A percentile compares a stretch with the other conserved stretches of the same genome.
phyloP scores from a whole-genome alignment of 2,329 filamentous ascomycete genomes.

The Penicillium rolfsii region DNA sequence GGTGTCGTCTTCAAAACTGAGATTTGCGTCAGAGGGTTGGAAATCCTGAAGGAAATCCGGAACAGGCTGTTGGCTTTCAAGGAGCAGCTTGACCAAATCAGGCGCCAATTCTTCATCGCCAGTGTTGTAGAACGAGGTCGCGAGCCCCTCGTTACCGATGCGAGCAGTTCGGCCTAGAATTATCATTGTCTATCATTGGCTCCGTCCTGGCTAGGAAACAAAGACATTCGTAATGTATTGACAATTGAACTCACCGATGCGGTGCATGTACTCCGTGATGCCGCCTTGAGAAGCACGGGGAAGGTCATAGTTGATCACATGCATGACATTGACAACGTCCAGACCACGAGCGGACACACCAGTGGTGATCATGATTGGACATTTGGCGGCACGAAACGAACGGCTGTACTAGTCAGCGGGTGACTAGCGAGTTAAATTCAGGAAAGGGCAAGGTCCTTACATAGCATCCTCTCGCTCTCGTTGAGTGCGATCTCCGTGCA shows the following conservation, averaged over 20 bases:
- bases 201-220: background rate
- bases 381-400: conserved; percentile 73
- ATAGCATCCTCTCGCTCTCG: conserved; percentile 89
- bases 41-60: conserved; percentile 78
- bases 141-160: conserved; percentile 83
- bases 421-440: background rate
- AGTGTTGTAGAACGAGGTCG: conserved; percentile 87
- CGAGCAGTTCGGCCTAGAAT: conserved; percentile 80
- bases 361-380: conserved; percentile 83
- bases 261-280: conserved; percentile 90
- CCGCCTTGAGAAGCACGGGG: conserved; percentile 76
- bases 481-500: conserved; percentile 86
- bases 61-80: conserved; percentile 77
- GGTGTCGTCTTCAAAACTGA: conserved; percentile 59
- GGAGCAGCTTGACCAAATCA: conserved; percentile 75
- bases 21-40: conserved; percentile 46
- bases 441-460: conserved; percentile 50
- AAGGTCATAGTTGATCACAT: conserved; percentile 93
- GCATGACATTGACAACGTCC: conserved; percentile 82
- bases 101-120: conserved; percentile 72
- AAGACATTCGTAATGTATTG: background rate
- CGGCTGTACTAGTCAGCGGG: conserved; percentile 52
- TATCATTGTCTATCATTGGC: background rate
- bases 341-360: conserved; percentile 86
- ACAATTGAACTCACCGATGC: conserved; percentile 69